Percentiles rank a stretch among this genome's conserved stretches.
Conservation (phyloP, 768 basidiomycete species). For the Pisolithus albus region DNA sequence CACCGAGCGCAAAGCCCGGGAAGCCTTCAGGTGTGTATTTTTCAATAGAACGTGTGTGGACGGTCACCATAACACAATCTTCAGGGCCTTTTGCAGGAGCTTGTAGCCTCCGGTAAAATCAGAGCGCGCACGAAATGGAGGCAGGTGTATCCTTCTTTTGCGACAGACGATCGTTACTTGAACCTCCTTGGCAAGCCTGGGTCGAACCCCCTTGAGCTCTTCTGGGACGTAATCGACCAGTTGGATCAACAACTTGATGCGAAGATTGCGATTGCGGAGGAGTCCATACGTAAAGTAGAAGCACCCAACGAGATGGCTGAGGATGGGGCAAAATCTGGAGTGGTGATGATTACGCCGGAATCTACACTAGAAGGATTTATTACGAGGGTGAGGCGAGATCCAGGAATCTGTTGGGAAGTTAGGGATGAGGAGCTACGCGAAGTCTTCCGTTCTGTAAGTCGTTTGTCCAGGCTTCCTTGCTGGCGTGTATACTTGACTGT, state of each 20-base stretch:
- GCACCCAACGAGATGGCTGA: slow-evolving; percentile 25
- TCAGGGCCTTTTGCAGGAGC: slow-evolving; percentile 64
- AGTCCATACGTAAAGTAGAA: slow-evolving; percentile 43
- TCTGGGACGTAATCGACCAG: slow-evolving; percentile 88
- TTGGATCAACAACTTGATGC: slow-evolving; percentile 81
- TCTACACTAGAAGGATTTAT: slow-evolving; percentile 63
- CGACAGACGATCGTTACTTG: slow-evolving; percentile 75
- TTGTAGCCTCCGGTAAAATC: slow-evolving; percentile 61
- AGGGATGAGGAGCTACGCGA: slow-evolving; percentile 45
- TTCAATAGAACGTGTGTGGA: not conserved
- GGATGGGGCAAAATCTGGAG: slow-evolving; percentile 28
- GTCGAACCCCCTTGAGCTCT: slow-evolving; percentile 91
- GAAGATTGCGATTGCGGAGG: slow-evolving; percentile 64
- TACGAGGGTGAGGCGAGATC: slow-evolving; percentile 48
- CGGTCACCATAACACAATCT: not conserved
- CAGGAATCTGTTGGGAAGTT: slow-evolving; percentile 48
- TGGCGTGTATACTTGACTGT: not conserved
- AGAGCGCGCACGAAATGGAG: slow-evolving; percentile 89
- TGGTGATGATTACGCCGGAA: slow-evolving; percentile 40
- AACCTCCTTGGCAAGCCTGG: slow-evolving; percentile 88
- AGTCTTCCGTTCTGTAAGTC: slow-evolving; percentile 59
- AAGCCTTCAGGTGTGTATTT: slow-evolving; percentile 69
- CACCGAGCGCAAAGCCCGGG: slow-evolving; percentile 82
- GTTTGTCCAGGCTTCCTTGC: not conserved
- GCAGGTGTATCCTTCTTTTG: slow-evolving; percentile 71